Evolutionary conservation across 495 filamentous ascomycete genomes (phyloP).

Genomic region (Pyronema domesticum): DNA sequence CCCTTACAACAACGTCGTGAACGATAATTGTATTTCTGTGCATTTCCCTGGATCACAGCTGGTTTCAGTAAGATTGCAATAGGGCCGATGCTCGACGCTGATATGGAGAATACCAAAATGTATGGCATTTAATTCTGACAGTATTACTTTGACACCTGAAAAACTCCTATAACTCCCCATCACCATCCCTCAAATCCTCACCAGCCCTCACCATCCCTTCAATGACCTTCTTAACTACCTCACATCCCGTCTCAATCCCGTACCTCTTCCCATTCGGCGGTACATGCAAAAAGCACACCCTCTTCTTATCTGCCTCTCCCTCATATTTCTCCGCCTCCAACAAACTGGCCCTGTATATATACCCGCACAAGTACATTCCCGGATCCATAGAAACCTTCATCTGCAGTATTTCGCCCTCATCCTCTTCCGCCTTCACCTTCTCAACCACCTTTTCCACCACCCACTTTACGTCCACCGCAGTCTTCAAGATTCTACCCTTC

Average conservation of each 20-base stretch:
- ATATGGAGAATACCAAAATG: too few species aligned
- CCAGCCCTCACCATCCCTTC: constrained; percentile 1
- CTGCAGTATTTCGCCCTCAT: neutral
- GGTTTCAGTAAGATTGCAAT: too few species aligned
- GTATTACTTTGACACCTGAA: too few species aligned
- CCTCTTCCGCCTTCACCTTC: neutral
- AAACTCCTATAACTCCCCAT: too few species aligned
- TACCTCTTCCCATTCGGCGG: constrained; percentile 3
- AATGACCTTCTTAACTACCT: neutral
- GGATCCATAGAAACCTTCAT: neutral
- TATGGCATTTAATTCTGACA: too few species aligned
- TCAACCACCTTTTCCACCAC: neutral
- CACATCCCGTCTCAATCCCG: neutral
- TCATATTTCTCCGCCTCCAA: constrained; percentile 2
- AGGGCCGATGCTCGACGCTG: too few species aligned
- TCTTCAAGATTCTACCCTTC: neutral
- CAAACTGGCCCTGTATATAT: neutral
- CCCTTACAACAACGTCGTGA: too few species aligned
- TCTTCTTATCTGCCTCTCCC: neutral
- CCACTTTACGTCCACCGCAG: neutral
- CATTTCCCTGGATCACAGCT: too few species aligned
- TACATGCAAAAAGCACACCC: constrained; percentile 1
- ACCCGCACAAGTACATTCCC: constrained; percentile 1
- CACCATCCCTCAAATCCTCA: neutral
- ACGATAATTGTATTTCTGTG: too few species aligned